Conservation (phyloP, 371 early-diverging fungal genomes). For the Zychaea mexicana region DNA sequence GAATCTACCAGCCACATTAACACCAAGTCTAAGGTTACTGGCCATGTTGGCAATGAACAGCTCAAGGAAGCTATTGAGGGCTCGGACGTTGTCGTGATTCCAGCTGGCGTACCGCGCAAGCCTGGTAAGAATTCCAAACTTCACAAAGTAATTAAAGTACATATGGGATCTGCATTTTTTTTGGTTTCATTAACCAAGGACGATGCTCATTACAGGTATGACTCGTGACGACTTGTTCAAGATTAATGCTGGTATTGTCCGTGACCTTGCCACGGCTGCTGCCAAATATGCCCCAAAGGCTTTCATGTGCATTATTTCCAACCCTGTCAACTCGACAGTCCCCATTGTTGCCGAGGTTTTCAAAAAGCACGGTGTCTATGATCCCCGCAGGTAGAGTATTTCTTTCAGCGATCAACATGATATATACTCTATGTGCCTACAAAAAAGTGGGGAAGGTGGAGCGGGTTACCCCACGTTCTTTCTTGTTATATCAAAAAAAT, state of each 20-base stretch:
- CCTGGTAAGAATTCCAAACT: too few species aligned
- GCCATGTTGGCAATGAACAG: conserved; percentile 42
- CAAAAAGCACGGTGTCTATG: conserved; percentile 73
- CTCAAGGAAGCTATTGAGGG: conserved; percentile 53
- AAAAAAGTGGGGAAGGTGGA: background rate
- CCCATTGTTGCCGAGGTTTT: conserved; percentile 87
- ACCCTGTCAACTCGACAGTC: conserved; percentile 94
- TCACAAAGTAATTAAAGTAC: too few species aligned
- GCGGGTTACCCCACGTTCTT: background rate
- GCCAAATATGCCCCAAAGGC: conserved; percentile 85
- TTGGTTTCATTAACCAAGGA: too few species aligned
- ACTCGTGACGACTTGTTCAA: conserved; percentile 90
- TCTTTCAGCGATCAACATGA: too few species aligned
- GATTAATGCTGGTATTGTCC: conserved; percentile 87
- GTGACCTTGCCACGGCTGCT: conserved; percentile 75
- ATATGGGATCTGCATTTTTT: too few species aligned
- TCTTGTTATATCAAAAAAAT: too few species aligned
- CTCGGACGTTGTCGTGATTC: conserved; percentile 38
- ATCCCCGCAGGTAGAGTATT: conserved; percentile 74
- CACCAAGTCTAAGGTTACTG: conserved; percentile 69
- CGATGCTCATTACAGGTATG: too few species aligned
- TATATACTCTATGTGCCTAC: too few species aligned
- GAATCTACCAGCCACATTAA: conserved; percentile 61
- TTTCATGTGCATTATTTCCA: conserved; percentile 81
- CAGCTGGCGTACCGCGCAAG: conserved; percentile 82